Base-by-base conservation (phyloP, 148 eudicot species). In the Polygonum maritimum region DNA sequence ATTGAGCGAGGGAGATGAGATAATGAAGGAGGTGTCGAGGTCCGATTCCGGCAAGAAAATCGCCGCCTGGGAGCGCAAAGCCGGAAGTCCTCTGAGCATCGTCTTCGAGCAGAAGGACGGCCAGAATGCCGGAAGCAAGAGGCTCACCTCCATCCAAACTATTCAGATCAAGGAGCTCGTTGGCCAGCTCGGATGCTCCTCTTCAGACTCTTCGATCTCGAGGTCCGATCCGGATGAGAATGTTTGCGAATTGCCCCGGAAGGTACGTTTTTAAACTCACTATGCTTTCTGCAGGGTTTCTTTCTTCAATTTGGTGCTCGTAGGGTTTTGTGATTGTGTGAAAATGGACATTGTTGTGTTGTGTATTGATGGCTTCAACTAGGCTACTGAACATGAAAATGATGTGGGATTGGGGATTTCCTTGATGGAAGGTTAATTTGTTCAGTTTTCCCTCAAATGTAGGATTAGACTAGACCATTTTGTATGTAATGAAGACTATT, bases 71-170 rank as follows among this genome's bases (percentile, higher is more conserved):
- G 98, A 93, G 81, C 80, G 97, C 18, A 87, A 88, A 79, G 82
- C 79, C 48, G 98, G 97, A 2, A 80, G 97, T 7, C 84, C 92
- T 0, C 97, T 97, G 0, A 85, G 90, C 81, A 94, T 94, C 15
- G 81, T 94, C 4, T 94, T 94, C 67, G 97, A 94, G 83, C 96
- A 91, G 75, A 89, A 92, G 75, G 97, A 94, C 49, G 98, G 97
- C 9, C 89, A 94, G 76, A 84, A 87, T 79, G 97, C 97, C 1
- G 97, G 97, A 13, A 94, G 90, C 75, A 92, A 92, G 74, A 84
- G 97, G 26, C 85, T 92, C 76, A 83, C 90, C 48, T 92, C 98
- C 1, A 92, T 90, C 12, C 85, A 88, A 36, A 80, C 41, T 26
- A 89, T 87, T 73, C 98, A 94, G 88, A 88, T 94, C 41, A 90